Evolutionary conservation across 2,329 filamentous ascomycete genomes (phyloP).

Genomic region (Cadophora luteo-olivacea): DNA sequence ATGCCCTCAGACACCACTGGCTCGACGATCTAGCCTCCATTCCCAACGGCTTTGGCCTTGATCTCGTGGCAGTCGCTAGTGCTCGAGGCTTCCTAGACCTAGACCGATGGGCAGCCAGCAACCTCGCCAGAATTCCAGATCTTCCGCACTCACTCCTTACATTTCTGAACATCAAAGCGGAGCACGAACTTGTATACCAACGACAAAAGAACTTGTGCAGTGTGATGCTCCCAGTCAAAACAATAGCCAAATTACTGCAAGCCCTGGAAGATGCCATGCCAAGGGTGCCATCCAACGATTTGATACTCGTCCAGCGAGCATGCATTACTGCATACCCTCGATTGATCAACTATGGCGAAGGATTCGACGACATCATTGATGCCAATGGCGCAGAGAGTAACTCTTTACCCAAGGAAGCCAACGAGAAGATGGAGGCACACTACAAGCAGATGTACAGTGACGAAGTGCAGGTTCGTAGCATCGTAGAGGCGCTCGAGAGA

Average conservation of each 20-base stretch:
- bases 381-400: slow-evolving; percentile 84
- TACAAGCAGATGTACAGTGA: slow-evolving; percentile 98
- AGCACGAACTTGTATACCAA: slow-evolving; percentile 78
- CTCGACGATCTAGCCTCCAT: slow-evolving; percentile 73
- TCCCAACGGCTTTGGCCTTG: slow-evolving; percentile 80
- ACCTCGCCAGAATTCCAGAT: slow-evolving; percentile 68
- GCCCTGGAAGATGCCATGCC: slow-evolving; percentile 77
- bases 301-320: slow-evolving; percentile 81
- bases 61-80: slow-evolving; percentile 85
- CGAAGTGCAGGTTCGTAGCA: slow-evolving; percentile 83
- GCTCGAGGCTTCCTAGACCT: slow-evolving; percentile 82
- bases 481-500: slow-evolving; percentile 81
- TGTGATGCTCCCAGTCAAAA: slow-evolving; percentile 82
- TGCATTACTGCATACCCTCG: slow-evolving; percentile 94
- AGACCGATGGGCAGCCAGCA: slow-evolving; percentile 78
- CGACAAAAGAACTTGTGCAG: slow-evolving; percentile 71
- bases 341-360: slow-evolving; percentile 95
- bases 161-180: slow-evolving; percentile 84
- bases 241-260: slow-evolving; percentile 79
- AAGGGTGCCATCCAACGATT: slow-evolving; percentile 65
- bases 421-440: slow-evolving; percentile 93
- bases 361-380: slow-evolving; percentile 90
- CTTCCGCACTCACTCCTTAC: slow-evolving; percentile 76
- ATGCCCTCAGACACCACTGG: slow-evolving; percentile 84
- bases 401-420: slow-evolving; percentile 76